These are phyloP conservation scores for Beauveria rudraprayagi DNA, from an alignment of 2,329 filamentous ascomycete genomes.

Conservation along the genomic window DNA sequence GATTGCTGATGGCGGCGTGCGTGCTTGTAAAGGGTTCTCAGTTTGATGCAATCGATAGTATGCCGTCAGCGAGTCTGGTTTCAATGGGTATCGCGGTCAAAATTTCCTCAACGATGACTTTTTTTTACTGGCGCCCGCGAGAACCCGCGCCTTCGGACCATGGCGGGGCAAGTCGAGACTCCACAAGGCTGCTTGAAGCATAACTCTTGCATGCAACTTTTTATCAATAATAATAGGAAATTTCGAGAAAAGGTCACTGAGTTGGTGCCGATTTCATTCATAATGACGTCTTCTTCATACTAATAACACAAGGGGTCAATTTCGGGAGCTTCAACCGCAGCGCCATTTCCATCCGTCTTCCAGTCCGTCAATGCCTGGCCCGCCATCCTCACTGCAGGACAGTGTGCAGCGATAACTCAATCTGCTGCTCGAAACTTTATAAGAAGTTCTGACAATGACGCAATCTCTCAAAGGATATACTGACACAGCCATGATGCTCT, in stretches of 20 bases:
- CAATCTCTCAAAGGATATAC: slow-evolving; percentile 2
- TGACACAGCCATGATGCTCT: not conserved
- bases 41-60: not conserved
- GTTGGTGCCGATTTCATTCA: not conserved
- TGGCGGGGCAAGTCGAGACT: slow-evolving; percentile 1
- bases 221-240: not conserved
- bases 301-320: not conserved
- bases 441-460: slow-evolving; percentile 2
- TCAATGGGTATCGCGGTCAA: not conserved
- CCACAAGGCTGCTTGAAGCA: not conserved
- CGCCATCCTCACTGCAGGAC: slow-evolving; percentile 5
- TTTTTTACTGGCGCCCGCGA: slow-evolving; percentile 2
- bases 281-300: not conserved
- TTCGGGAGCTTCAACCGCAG: not conserved
- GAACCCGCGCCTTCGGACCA: not conserved
- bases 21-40: not conserved
- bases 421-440: not conserved
- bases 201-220: not conserved
- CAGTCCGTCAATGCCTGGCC: not conserved
- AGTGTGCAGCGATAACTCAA: slow-evolving; percentile 1
- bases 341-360: slow-evolving; percentile 11
- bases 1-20: not conserved
- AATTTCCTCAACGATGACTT: not conserved
- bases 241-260: not conserved
- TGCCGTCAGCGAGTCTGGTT: not conserved